Evolutionary conservation across 2,329 filamentous ascomycete genomes (phyloP), one percentile per base, ranked within the genome.

Genomic region (Trichoderma guizhouense): DNA sequence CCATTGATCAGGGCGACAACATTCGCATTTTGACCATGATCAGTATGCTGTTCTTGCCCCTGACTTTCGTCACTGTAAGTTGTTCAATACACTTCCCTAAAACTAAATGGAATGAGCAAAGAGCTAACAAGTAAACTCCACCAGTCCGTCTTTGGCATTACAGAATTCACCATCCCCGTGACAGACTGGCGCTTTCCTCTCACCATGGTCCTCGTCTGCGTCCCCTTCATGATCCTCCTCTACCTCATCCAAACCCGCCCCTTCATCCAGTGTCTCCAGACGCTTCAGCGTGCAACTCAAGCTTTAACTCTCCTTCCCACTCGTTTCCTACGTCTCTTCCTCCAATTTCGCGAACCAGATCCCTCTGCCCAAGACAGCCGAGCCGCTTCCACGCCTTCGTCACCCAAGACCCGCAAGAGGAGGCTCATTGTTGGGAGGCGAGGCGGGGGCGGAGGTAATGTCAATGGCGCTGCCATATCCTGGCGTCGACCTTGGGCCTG

Each of bases 161-260:
- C 84, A 2, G 80, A 83, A 30, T 83, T 87, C 74, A 78, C 78
- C 12, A 82, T 84, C 55, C 75, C 82, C 2, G 79, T 82, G 8
- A 74, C 79, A 2, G 84, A 86, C 77, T 85, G 83, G 81, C 79
- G 80, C 12, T 86, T 87, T 72, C 78, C 82, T 21, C 77, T 84
- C 15, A 91, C 87, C 78, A 95, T 94, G 75, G 91, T 90, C 7
- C 89, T 88, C 79, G 90, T 86, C 57, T 87, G 85, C 77, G 81
- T 86, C 2, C 85, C 84, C 26, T 87, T 87, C 74, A 84, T 86
- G 76, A 73, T 85, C 28, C 78, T 86, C 26, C 81, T 86, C 71
- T 80, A 84, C 43, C 79, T 85, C 34, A 77, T 86, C 39, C 85
- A 86, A 69, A 84, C 82, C 7, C 79, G 81, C 30, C 78, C 79